A percentile compares a stretch with the other conserved stretches of the same genome.
These are phyloP conservation scores for Albophoma yamanashiensis DNA, from an alignment of 2,329 filamentous ascomycete genomes.

Conservation along the genomic window DNA sequence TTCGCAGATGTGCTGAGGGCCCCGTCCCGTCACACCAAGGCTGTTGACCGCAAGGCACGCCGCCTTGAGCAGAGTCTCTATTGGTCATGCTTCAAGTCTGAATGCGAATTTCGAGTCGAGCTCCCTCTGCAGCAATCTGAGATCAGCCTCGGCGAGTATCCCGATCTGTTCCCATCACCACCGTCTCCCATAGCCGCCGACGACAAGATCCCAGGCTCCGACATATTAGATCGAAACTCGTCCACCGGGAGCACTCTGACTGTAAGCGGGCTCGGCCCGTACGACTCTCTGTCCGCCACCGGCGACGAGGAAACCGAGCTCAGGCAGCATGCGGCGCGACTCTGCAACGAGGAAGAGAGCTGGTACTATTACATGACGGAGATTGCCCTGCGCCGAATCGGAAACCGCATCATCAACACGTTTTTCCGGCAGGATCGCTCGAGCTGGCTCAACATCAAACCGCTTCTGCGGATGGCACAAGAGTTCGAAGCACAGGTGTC, in stretches of 20 bases:
- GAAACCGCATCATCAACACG: slow-evolving; percentile 25
- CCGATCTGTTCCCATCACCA: not conserved
- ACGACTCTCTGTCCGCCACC: not conserved
- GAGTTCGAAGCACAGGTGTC: slow-evolving; percentile 13
- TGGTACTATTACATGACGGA: slow-evolving; percentile 35
- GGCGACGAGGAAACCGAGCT: not conserved
- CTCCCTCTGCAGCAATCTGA: not conserved
- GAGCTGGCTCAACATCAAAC: slow-evolving; percentile 10
- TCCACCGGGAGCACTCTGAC: not conserved
- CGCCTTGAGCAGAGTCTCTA: not conserved
- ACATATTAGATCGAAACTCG: not conserved
- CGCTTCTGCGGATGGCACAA: slow-evolving; percentile 9
- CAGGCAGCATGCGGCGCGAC: not conserved
- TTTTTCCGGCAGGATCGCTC: slow-evolving; percentile 10
- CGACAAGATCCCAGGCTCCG: not conserved
- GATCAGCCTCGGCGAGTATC: not conserved
- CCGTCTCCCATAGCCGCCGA: not conserved
- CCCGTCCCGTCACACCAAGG: not conserved
- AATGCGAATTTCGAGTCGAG: not conserved
- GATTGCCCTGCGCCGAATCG: slow-evolving; percentile 28
- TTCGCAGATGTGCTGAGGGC: not conserved
- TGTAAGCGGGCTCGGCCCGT: not conserved
- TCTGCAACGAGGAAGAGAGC: slow-evolving; percentile 18
- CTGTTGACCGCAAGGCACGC: not conserved
- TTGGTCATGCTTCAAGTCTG: not conserved